Conservation (phyloP, 164 flowering plant species). For the Brasenia schreberi region DNA sequence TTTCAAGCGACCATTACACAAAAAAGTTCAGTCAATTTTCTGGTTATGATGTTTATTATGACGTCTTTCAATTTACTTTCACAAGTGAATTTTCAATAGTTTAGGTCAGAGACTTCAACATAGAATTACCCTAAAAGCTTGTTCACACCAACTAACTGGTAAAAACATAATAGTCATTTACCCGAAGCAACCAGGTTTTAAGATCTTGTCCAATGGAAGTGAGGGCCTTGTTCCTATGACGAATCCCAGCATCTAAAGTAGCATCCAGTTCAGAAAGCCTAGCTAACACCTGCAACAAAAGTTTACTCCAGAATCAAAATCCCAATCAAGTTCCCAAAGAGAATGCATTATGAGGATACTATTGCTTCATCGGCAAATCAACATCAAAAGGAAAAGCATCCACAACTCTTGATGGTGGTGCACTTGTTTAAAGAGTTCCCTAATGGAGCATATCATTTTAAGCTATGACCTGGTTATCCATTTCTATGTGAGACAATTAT, state of each 20-base stretch:
- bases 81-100: too few species aligned
- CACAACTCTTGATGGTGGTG: too few species aligned
- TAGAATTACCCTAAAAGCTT: neutral
- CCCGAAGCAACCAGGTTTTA: constrained; percentile 67
- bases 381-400: too few species aligned
- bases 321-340: neutral
- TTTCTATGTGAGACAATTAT: too few species aligned
- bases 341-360: neutral
- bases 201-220: constrained; percentile 51
- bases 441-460: too few species aligned
- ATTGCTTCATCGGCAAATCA: neutral
- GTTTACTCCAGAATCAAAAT: neutral
- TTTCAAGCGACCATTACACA: too few species aligned
- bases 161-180: constrained; percentile 9
- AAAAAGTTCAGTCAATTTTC: too few species aligned
- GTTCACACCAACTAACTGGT: neutral
- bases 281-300: constrained; percentile 50
- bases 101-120: neutral
- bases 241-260: constrained; percentile 85
- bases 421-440: too few species aligned
- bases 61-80: too few species aligned
- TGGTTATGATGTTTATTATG: too few species aligned
- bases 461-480: too few species aligned
- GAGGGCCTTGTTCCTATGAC: constrained; percentile 73
- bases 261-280: constrained; percentile 81